Base-by-base conservation (phyloP, 208 protist genomes). In the Crithidia brevicula region DNA sequence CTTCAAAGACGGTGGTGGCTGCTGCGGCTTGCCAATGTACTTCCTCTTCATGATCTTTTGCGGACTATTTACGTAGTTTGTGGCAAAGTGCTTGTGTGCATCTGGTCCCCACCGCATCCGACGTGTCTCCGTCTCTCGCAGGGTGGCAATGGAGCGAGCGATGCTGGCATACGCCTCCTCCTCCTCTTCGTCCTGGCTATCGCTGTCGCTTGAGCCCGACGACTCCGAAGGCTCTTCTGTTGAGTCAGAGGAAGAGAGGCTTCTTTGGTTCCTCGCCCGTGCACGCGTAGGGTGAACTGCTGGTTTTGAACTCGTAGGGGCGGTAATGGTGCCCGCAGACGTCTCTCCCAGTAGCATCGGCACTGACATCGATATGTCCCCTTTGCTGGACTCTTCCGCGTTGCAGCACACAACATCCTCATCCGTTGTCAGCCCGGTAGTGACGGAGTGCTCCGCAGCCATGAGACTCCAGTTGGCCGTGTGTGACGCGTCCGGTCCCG, bases 1-100 rank as follows among this genome's bases (percentile, higher is more conserved):
- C 50, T 28, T 46, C 15, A 43, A 31, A 13, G 38, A 47, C 2
- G 43, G 60, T 11, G 50, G 25, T 18, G 42, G 62, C 8, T n/a
- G 42, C 13, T 49, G 60, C 15, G 49, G 49, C 20, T 53, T 38
- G 42, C n/a, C 69, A 54, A 53, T 69, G 36, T 66, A 76, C 1
- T 62, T 61, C 8, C 62, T 62, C 9, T 20, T 61, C 83, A 82
- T 79, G 22, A 87, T 82, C 67, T 87, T 86, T 43, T 92, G 79
- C 5, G 89, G 89, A 33, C 77, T 85, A 9, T 82, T 74, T 16
- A 92, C 77, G 65, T 93, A 96, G 72, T 93, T 96, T 9, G 62
- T 57, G 13, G 85, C 67, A 62, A 92, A 93, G 60, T 83, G 62
- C 52, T 89, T 88, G 73, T 92, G 64, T 8, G 87, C 87, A 30